Conservation (phyloP, 2,329 filamentous ascomycete genomes). For the Trichophyton simii region DNA sequence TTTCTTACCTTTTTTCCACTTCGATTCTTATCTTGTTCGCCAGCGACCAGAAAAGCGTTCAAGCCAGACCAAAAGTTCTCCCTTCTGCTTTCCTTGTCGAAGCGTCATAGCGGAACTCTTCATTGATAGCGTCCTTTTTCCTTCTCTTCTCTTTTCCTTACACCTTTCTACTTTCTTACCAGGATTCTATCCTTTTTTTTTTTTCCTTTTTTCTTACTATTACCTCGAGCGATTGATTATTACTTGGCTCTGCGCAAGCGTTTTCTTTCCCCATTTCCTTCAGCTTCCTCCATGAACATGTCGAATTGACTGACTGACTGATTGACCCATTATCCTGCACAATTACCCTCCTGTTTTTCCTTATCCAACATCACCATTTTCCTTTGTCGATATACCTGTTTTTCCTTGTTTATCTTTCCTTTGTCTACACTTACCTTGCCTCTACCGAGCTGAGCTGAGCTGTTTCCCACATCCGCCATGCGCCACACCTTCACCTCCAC, state of each 20-base stretch:
- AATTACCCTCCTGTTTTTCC: neutral
- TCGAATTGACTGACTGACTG: neutral
- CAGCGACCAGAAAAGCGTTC: neutral
- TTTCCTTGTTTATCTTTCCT: neutral
- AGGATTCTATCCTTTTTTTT: neutral
- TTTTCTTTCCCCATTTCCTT: neutral
- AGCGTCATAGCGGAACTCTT: neutral
- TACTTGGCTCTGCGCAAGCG: neutral
- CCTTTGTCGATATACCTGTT: conserved; percentile 4
- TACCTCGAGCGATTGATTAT: neutral
- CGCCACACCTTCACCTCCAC: neutral
- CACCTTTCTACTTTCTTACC: neutral
- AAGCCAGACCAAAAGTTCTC: neutral
- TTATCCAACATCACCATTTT: neutral
- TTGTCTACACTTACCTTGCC: neutral
- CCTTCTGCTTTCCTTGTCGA: neutral
- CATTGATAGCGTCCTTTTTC: neutral
- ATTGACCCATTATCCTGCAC: neutral
- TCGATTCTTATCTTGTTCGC: neutral
- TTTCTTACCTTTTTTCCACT: neutral
- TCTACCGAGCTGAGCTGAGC: neutral
- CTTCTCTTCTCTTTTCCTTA: neutral
- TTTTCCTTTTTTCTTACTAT: neutral
- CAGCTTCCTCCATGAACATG: neutral
- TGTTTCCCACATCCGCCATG: neutral